Base-by-base conservation (phyloP, 306 rosid species). In the Cicer pinnatifidum region DNA sequence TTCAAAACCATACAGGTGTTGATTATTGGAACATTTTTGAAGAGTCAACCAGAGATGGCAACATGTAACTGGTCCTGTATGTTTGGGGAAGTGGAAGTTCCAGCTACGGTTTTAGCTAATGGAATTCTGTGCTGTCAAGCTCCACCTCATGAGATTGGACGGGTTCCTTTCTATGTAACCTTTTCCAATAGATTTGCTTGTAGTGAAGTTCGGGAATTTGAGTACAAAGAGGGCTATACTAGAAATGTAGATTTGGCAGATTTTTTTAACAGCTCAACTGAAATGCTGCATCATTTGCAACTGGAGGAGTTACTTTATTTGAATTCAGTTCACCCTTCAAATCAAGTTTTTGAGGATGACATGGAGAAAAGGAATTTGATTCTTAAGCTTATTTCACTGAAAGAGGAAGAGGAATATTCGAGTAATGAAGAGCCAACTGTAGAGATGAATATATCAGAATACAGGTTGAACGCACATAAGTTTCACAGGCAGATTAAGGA, bases 51-150 rank as follows among this genome's bases (percentile, higher is more conserved):
- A 43, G 86, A 82, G 74, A 84, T 79, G 37, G 82, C 37, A 65
- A 69, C 80, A 53, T 80, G 84, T 73, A 78, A 85, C 44, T 92
- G 96, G 96, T 92, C 94, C 43, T 90, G 97, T 76, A 92, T 92
- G 97, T 92, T 90, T 72, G 97, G 97, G 75, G 97, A 92, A 86
- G 87, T 90, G 46, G 97, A 92, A 84, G 96, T 90, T 80, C 87
- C 96, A 57, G 97, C 96, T 6, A 84, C 78, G 80, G 83, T 90
- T 82, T 77, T 92, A 83, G 88, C 88, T 9, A 77, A 81, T 72
- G 97, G 97, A 33, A 82, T 88, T 82, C 85, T 92, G 75, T 80
- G 85, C 83, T 92, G 97, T 85, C 80, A 46, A 39, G 92, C 96
- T 82, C 97, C 97, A n/a, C 85, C 87, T 59, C 90, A 80, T 75